These are phyloP conservation scores for Lasiosphaeriaceae sp. DNA, from an alignment of 495 filamentous ascomycete genomes.

Conservation along the genomic window DNA sequence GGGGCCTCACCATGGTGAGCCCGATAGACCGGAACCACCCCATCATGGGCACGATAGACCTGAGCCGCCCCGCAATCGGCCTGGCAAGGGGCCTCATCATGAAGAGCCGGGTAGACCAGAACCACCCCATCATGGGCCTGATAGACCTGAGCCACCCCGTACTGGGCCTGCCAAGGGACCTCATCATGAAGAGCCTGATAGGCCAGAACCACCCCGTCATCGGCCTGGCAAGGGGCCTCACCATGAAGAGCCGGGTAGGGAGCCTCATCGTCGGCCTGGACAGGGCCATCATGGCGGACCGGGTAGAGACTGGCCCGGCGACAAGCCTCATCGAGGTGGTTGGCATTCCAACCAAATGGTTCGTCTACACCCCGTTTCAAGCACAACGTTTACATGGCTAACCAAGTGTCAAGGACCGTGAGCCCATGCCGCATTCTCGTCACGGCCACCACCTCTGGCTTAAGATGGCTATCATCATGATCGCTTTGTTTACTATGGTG, in stretches of 20 bases:
- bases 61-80: not conserved
- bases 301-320: not conserved
- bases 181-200: not conserved
- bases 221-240: not conserved
- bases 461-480: not conserved
- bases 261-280: not conserved
- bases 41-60: not conserved
- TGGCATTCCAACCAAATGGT: no score
- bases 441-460: no score
- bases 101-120: not conserved
- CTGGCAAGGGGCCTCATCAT: not conserved
- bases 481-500: not conserved
- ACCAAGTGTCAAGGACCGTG: no score
- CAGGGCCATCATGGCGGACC: not conserved
- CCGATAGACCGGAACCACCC: no score
- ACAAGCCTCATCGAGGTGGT: no score
- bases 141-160: no score
- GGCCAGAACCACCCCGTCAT: not conserved
- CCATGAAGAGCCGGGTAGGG: no score
- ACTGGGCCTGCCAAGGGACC: not conserved
- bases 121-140: not conserved
- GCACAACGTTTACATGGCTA: no score
- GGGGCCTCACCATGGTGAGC: no score
- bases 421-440: no score
- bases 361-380: no score